Base-by-base conservation (phyloP, 2,329 filamentous ascomycete genomes). In the Helotiales sp. region DNA sequence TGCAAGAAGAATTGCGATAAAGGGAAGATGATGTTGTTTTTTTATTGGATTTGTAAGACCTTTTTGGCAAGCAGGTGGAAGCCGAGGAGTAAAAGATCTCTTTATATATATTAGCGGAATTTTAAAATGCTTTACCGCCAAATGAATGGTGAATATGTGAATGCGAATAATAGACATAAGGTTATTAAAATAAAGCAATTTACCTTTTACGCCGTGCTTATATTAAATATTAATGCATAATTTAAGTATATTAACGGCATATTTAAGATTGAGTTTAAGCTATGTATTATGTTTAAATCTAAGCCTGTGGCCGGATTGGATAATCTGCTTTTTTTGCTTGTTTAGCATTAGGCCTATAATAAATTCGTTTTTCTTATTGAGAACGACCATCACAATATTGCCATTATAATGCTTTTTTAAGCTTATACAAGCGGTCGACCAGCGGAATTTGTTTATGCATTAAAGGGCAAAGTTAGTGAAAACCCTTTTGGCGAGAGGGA, bases 391-490 rank as follows among this genome's bases (percentile, higher is more conserved):
- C 67, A 70, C 37, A 68, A 75, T 60, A 45, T 73, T 2, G 65
- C 72, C 13, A 71, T 67, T 1, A 73, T 75, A n/a, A 70, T 74
- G 61, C 71, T 74, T 6, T 73, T 76, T 55, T 55, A 75, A 63
- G 61, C 68, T 34, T 76, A 74, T 24, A 74, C 65, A 22, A 69
- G 69, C 40, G 69, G 68, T 54, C 64, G 69, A 58, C 71, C 64
- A 6, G 73, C 63, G 34, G 74, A 76, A 67, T 71, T 76, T 26
- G 69, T 76, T 49, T 65, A 76, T 59, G 43, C 68, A 58, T 73
- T 63, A n/a, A 74, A 73, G 63, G 63, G 67, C 26, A 73, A 70
- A 68, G 71, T 63, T 13, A 68, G 63, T 52, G 40, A 70, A 58
- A 69, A 75, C 59, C 72, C 69, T 34, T 59, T 73, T 22, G 61